Conservation (phyloP, 257 asterid genomes). For the Forsythia suspensa region DNA sequence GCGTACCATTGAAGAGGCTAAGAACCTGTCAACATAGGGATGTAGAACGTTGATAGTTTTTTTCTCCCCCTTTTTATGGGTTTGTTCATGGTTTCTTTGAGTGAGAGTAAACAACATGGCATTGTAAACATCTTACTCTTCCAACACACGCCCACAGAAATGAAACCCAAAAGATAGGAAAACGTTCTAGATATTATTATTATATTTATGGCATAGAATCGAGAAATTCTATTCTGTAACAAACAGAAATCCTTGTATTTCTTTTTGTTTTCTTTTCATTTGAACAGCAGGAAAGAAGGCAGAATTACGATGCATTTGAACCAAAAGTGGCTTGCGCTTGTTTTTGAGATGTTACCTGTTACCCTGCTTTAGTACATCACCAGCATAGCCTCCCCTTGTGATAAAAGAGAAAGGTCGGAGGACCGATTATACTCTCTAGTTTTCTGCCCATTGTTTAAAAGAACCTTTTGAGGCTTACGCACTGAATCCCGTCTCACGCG, state of each 20-base stretch:
- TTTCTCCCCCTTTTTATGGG: neutral
- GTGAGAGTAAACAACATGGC: neutral
- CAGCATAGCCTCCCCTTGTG: no score
- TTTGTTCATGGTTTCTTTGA: neutral
- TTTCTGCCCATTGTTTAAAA: no score
- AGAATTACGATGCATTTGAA: neutral
- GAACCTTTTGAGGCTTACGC: no score
- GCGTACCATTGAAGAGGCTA: neutral
- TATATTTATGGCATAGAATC: neutral
- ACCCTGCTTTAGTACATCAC: no score
- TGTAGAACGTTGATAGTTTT: neutral
- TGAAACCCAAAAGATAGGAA: neutral
- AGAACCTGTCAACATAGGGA: neutral
- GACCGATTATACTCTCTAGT: no score
- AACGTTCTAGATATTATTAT: neutral
- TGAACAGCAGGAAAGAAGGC: neutral
- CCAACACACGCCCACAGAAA: neutral
- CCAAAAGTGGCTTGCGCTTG: neutral
- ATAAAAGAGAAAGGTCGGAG: no score
- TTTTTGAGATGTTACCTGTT: neutral
- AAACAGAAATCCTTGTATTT: neutral
- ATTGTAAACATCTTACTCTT: neutral
- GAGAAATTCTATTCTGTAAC: neutral
- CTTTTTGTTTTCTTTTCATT: neutral
- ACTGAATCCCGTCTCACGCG: no score